Percentiles rank a stretch among this genome's conserved stretches.
Evolutionary conservation across 495 filamentous ascomycete species (phyloP).

Genomic region (Oleoguttula mirabilis): DNA sequence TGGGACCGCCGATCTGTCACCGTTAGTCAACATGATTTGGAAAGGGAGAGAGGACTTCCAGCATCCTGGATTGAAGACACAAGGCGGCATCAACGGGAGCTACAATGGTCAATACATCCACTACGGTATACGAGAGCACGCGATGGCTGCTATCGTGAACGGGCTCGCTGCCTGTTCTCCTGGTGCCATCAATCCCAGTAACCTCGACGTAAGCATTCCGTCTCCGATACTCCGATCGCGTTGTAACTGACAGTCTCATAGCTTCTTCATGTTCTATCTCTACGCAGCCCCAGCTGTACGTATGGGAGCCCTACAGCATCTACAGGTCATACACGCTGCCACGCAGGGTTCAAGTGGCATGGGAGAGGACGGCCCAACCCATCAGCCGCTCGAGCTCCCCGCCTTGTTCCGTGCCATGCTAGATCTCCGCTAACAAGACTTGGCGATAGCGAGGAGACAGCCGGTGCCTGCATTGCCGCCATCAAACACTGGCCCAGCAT

Average conservation of each 20-base stretch:
- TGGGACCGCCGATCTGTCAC: constrained; percentile 47
- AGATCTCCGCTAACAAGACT: constrained; percentile 47
- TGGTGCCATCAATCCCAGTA: constrained; percentile 70
- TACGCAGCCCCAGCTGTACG: constrained; percentile 45
- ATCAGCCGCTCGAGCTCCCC: constrained; percentile 48
- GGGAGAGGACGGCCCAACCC: constrained; percentile 50
- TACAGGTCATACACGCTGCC: constrained; percentile 46
- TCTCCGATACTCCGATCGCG: too few relatives aligned
- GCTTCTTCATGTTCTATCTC: constrained; percentile 45
- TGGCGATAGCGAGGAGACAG: constrained; percentile 44
- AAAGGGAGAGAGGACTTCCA: constrained; percentile 43
- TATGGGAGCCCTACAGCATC: constrained; percentile 46
- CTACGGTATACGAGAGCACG: constrained; percentile 34
- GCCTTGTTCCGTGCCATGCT: constrained; percentile 49
- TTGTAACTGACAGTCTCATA: too few relatives aligned
- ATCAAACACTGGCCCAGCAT: constrained; percentile 37
- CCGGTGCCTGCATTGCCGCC: constrained; percentile 42
- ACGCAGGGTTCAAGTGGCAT: constrained; percentile 50
- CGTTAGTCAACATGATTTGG: constrained; percentile 47
- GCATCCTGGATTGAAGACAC: constrained; percentile 19
- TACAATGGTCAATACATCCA: constrained; percentile 78
- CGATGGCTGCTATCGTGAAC: constrained; percentile 89
- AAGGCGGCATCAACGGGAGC: constrained; percentile 41
- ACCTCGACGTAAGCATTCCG: too few relatives aligned
- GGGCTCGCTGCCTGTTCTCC: constrained; percentile 69